A percentile compares a stretch with the other conserved stretches of the same genome.
Conservation (phyloP, 495 filamentous ascomycete species). For the Aspergillus coremiiformis region DNA sequence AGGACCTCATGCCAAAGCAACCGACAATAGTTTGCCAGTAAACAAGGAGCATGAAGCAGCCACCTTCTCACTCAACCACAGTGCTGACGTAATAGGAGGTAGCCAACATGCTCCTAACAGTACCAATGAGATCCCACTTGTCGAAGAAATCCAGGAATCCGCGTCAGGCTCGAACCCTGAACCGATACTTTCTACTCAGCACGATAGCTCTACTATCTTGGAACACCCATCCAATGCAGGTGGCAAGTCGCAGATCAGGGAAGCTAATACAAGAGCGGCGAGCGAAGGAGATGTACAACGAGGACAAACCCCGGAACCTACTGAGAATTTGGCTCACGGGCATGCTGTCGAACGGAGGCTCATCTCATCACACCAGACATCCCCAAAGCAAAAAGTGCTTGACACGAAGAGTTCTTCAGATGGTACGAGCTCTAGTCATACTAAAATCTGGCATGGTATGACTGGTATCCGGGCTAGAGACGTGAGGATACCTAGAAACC, state of each 20-base stretch:
- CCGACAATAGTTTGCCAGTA: background rate
- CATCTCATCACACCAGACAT: background rate
- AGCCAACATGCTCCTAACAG: background rate
- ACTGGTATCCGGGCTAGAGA: conserved; percentile 36
- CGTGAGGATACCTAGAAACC: conserved; percentile 51
- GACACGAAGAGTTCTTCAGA: background rate
- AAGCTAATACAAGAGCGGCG: background rate
- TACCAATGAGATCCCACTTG: background rate
- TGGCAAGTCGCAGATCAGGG: background rate
- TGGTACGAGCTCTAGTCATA: background rate
- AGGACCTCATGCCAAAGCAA: background rate
- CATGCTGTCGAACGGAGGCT: background rate
- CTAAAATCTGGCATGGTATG: conserved; percentile 33
- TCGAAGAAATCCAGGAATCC: background rate
- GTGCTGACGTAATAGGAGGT: background rate
- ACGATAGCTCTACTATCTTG: background rate
- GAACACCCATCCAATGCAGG: background rate
- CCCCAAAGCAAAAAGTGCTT: background rate
- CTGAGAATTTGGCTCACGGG: background rate
- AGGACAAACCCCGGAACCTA: background rate
- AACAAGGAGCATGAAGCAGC: background rate
- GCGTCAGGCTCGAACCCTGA: background rate
- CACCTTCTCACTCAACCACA: background rate
- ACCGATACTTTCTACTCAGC: background rate
- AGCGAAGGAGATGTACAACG: background rate